phyloP scores from a whole-genome alignment of 805 yeast species.

The Komagataella kurtzmanii region DNA sequence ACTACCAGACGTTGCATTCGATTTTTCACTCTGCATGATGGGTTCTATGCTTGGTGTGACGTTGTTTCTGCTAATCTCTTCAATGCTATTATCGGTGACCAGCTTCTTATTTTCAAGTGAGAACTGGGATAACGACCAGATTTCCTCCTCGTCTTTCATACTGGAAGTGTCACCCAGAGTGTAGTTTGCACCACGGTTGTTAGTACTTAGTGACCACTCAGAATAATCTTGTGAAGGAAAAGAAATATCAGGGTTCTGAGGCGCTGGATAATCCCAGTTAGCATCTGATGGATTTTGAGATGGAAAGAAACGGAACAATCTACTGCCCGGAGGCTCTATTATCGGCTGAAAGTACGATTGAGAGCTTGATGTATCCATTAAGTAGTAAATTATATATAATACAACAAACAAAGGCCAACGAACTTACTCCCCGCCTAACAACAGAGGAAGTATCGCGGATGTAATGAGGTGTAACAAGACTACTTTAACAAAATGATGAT shows the following conservation, averaged over 20 bases:
- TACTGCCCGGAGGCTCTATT: neutral
- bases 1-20: neutral
- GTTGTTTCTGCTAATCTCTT: neutral
- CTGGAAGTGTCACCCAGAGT: neutral
- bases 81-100: neutral
- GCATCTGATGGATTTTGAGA: neutral
- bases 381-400: neutral
- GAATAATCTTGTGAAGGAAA: neutral
- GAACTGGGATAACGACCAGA: neutral
- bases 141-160: neutral
- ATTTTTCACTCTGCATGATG: too few species aligned
- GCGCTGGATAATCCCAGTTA: neutral
- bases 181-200: neutral
- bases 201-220: neutral
- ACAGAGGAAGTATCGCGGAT: neutral
- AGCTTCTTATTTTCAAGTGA: neutral
- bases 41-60: neutral
- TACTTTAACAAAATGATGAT: neutral
- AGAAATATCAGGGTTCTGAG: neutral
- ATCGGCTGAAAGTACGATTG: neutral
- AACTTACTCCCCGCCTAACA: neutral
- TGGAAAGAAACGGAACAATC: neutral
- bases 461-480: neutral
- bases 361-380: neutral
- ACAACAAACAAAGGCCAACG: neutral